These are phyloP conservation scores for Martensiomyces pterosporus DNA, from an alignment of 192 early-diverging fungal genomes.

Conservation along the genomic window DNA sequence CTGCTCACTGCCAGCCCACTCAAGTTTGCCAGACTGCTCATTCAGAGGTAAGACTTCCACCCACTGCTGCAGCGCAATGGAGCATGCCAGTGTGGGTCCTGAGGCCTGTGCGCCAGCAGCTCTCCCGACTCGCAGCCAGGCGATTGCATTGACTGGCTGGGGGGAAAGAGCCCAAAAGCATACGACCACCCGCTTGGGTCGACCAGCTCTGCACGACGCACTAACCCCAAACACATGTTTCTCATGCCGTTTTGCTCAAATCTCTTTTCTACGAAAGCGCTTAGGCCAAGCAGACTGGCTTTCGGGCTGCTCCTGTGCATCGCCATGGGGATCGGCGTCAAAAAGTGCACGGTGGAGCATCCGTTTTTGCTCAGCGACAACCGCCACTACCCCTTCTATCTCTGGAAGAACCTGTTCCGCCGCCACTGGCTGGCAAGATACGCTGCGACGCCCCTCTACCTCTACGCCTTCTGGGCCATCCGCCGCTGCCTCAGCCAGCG, in stretches of 20 bases:
- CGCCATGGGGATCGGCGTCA: constrained; percentile 44
- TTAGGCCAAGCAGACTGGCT: not conserved
- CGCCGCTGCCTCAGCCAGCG: constrained; percentile 23
- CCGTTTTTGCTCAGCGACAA: constrained; percentile 94
- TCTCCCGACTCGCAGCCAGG: no score
- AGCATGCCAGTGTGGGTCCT: no score
- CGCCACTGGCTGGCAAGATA: constrained; percentile 55
- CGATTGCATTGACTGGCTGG: no score
- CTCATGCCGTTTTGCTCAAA: not conserved
- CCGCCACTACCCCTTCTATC: constrained; percentile 92
- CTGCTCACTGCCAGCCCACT: constrained; percentile 30
- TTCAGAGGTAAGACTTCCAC: no score
- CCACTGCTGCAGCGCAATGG: no score
- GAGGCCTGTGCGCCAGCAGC: no score
- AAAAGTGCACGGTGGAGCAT: constrained; percentile 73
- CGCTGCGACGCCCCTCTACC: constrained; percentile 62
- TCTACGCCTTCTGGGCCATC: constrained; percentile 42
- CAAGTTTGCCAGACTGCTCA: constrained; percentile 10
- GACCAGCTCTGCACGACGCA: no score
- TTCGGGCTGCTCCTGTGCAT: not conserved
- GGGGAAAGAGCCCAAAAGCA: no score
- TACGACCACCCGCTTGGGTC: no score
- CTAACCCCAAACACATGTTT: not conserved
- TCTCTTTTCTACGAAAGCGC: constrained; percentile 11
- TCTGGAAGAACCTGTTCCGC: constrained; percentile 80